Conservation (phyloP, 1,284 basidiomycete genomes). For the Cryptococcus wingfieldii region DNA sequence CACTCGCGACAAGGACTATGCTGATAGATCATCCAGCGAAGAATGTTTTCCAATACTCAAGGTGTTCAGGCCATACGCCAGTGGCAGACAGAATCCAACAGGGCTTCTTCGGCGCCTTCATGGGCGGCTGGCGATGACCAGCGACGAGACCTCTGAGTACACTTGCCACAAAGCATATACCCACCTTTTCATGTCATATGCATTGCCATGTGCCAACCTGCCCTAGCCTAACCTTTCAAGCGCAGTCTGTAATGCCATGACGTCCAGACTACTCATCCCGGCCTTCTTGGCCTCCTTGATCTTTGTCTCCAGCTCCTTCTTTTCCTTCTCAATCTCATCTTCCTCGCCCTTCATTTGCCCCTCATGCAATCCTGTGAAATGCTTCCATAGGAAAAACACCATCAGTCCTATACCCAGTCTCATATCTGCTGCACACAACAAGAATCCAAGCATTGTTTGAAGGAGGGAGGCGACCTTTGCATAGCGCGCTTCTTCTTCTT, state of each 20-base stretch:
- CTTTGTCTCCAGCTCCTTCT: slow-evolving; percentile 24
- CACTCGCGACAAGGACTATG: not conserved
- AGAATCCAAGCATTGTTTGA: slow-evolving; percentile 29
- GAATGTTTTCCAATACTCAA: slow-evolving; percentile 1
- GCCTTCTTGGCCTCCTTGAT: slow-evolving; percentile 29
- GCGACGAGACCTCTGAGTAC: not conserved
- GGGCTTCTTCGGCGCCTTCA: not conserved
- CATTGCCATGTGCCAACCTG: not conserved
- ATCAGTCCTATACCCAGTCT: slow-evolving; percentile 26
- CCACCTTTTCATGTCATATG: not conserved
- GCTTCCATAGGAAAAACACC: slow-evolving; percentile 37
- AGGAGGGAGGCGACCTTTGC: slow-evolving; percentile 30
- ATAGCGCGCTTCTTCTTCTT: slow-evolving; percentile 34
- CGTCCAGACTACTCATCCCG: slow-evolving; percentile 16
- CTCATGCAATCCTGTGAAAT: slow-evolving; percentile 25
- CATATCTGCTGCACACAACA: slow-evolving; percentile 32
- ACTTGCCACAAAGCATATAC: not conserved
- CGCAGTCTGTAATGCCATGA: slow-evolving; percentile 14
- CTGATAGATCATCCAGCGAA: slow-evolving; percentile 1
- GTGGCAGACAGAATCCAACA: not conserved
- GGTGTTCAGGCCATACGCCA: not conserved
- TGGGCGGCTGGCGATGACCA: slow-evolving; percentile 4
- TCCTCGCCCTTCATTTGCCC: slow-evolving; percentile 13
- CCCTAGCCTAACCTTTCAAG: slow-evolving; percentile 9
- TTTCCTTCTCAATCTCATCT: slow-evolving; percentile 28